Base-by-base conservation (phyloP, 306 rosid species). In the Echinosophora koreensis region DNA sequence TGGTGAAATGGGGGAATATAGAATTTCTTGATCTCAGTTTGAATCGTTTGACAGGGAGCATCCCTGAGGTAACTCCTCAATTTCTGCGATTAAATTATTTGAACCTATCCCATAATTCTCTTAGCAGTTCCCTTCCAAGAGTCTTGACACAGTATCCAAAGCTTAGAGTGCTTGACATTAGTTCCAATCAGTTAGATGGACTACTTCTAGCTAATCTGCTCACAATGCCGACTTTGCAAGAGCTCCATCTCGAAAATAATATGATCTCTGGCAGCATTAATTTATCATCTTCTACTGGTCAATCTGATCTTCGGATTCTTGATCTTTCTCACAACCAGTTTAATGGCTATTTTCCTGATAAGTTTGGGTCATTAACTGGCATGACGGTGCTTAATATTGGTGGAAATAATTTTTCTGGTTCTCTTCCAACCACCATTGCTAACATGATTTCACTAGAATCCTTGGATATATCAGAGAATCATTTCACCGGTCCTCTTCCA, bases 11-110 rank as follows among this genome's bases (percentile, higher is more conserved):
- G 99, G 99, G 98, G 44, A 90, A 96, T 84, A 71, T 96, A 55
- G 94, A 93, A 77, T 91, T 67, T 77, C 96, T 96, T 52, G 99
- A 96, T 86, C 93, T 96, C 77, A 91, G 99, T 73, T 88, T 72
- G 58, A 96, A 96, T 77, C 94, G 38, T 83, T 81, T 96, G 85
- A 71, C 84, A 0, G 98, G 99, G 68, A 77, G 84, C 50, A 82
- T 96, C 76, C 99, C 96, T 17, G 98, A 89, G 82, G 87, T 37
- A 47, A 88, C 92, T 39, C 97, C 98, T 9, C 99, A 93, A 60
- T 96, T 96, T 74, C 42, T 96, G 86, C 87, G 99, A 39, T 68
- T 96, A 74, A 89, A 88, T 69, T 83, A 87, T 84, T 91, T 96
- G 73, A 93, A 91, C 68, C 83, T 96, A 50, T 96, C 98, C 16